These are phyloP conservation scores for Lipomyces oligophaga DNA, from an alignment of 805 yeast genomes.

Conservation along the genomic window DNA sequence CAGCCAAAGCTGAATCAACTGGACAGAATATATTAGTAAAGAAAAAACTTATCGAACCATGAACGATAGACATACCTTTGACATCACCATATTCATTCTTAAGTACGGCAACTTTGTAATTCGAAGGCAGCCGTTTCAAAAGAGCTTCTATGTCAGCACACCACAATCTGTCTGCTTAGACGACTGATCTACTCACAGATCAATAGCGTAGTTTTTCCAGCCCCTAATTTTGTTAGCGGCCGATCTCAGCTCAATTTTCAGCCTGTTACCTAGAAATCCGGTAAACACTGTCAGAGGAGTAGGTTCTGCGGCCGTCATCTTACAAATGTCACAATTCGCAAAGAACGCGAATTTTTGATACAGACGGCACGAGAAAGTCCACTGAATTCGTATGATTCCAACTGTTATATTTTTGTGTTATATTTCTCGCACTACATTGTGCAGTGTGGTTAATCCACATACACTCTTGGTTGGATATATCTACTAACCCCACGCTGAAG, in stretches of 20 bases:
- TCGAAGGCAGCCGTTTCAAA: constrained; percentile 21
- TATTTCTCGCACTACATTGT: too few species aligned
- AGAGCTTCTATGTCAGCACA: too few species aligned
- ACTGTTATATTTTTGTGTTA: too few species aligned
- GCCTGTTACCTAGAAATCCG: constrained; percentile 25
- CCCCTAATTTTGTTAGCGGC: constrained; percentile 14
- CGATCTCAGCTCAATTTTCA: background rate
- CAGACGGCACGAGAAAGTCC: too few species aligned
- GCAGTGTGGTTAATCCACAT: too few species aligned
- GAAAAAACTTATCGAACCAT: background rate
- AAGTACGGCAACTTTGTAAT: constrained; percentile 26
- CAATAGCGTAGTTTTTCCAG: constrained; percentile 28
- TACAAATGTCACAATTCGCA: too few species aligned
- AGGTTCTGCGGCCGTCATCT: constrained; percentile 16
- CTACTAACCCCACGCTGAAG: too few species aligned
- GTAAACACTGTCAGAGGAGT: constrained; percentile 29
- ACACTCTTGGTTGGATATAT: too few species aligned
- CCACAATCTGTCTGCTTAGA: too few species aligned
- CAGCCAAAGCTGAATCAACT: constrained; percentile 28
- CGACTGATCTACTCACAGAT: constrained; percentile 14
- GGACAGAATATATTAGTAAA: background rate
- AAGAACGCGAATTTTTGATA: too few species aligned
- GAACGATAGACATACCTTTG: constrained; percentile 6
- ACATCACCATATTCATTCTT: constrained; percentile 31
- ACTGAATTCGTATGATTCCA: too few species aligned